Base-by-base conservation (phyloP, 805 yeast genomes). In the Candida fluviatilis region DNA sequence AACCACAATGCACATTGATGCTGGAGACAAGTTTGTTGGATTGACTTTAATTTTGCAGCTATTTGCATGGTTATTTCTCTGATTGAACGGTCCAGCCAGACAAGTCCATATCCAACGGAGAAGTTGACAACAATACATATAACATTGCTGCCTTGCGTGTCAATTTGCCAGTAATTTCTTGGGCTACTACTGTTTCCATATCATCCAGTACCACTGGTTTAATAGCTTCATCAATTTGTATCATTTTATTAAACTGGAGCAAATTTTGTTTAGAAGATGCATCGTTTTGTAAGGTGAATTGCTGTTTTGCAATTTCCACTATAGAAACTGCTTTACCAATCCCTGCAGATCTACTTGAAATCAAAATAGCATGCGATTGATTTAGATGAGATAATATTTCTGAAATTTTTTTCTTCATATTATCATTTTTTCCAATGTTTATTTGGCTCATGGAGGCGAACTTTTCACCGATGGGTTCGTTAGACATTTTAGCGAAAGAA, bases 401-500 rank as follows among this genome's bases (percentile, higher is more conserved):
- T 3, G 44, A 38, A 6, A 52, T 42, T 32, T 37, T 38, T n/a
- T 30, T 27, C 17, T 52, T 52, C 13, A 51, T 51, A 4, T 51
- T 45, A 33, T 51, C 56, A 36, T 50, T 50, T 30, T 50, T 51
- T 2, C 44, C 39, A 5, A 50, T 26, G n/a, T n/a, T n/a, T n/a
- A n/a, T n/a, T n/a, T n/a, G n/a, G n/a, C n/a, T n/a, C n/a, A n/a
- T n/a, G n/a, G n/a, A n/a, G n/a, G n/a, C n/a, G n/a, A n/a, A n/a
- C n/a, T n/a, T n/a, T n/a, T n/a, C n/a, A n/a, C n/a, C n/a, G n/a
- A n/a, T n/a, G n/a, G n/a, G n/a, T n/a, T n/a, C n/a, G n/a, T n/a
- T n/a, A n/a, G n/a, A n/a, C n/a, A n/a, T n/a, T n/a, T n/a, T n/a
- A n/a, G n/a, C n/a, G n/a, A n/a, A n/a, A n/a, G n/a, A n/a, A n/a